Evolutionary conservation across 495 filamentous ascomycete genomes (phyloP), one percentile per base, ranked within the genome.

Genomic region (Acidiella bohemica): DNA sequence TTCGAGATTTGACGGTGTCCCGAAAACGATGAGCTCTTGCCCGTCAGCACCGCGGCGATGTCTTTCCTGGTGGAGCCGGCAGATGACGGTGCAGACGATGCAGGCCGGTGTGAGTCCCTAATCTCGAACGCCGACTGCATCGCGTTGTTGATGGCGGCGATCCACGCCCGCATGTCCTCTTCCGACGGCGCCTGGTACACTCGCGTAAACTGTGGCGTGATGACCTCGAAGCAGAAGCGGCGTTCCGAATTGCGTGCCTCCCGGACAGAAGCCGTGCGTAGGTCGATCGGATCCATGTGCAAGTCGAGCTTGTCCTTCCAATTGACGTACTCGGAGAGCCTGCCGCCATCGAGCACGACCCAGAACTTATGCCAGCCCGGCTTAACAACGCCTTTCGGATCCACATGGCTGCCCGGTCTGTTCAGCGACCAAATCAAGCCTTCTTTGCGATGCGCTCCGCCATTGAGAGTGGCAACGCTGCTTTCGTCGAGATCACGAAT

Each of bases 351-450:
- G 12, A 96, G 70, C 1, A 96, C 92, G 47, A 99, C 88, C 90
- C 90, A 99, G 58, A 76, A 97, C 88, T 99, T 99, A 54, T 99
- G 90, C 92, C 90, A 97, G 38, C 84, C 87, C 58, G 90, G 84
- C 53, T 96, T 94, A 55, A 94, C 95, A 37, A 97, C 68, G 5
- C 81, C 84, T 49, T 88, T 84, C 3, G 92, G 92, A 56, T 99
- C 90, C 11, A 84, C 85, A 60, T 96, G 90, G 30, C 84, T 90
- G 3, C 87, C 90, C 5, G 90, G 92, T 47, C 84, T 74, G 47
- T 84, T 95, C 13, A 95, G 63, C 26, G 90, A 84, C 90, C 92
- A 96, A 10, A 99, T 64, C 10, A 99, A 64, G 13, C 90, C 90
- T 61, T 99, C 90, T 59, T 96, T 99, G 30, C 75, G 67, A 45